A percentile compares a stretch with the other conserved stretches of the same genome.
Conservation (phyloP, 1,139 yeast species). For the Yamadazyma spencermartinsiae region DNA sequence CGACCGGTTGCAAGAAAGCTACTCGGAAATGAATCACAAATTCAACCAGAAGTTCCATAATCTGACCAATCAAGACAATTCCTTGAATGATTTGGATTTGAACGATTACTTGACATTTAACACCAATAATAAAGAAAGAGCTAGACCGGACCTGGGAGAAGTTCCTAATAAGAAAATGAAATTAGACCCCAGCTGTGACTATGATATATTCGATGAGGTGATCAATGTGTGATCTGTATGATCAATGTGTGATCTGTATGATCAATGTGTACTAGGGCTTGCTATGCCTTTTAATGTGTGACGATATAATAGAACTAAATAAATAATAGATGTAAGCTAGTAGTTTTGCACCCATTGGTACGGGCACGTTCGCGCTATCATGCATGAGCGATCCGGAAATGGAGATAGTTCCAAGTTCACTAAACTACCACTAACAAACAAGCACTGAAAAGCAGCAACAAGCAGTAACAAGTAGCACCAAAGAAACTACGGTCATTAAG, state of each 20-base stretch:
- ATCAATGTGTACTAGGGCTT: neutral
- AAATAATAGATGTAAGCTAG: neutral
- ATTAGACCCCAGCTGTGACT: constrained; percentile 8
- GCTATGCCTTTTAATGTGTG: constrained; percentile 3
- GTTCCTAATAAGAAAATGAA: constrained; percentile 5
- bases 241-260: constrained; percentile 8
- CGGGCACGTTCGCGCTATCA: no score
- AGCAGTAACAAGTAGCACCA: neutral
- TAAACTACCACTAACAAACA: no score
- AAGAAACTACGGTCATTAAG: no score
- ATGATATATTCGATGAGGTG: constrained; percentile 10
- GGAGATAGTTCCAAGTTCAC: no score
- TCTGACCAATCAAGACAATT: constrained; percentile 27
- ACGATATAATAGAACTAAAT: constrained; percentile 1
- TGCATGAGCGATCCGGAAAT: no score
- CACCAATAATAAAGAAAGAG: constrained; percentile 13
- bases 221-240: constrained; percentile 8
- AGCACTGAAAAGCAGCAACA: no score
- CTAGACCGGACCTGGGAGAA: neutral
- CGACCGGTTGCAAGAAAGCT: constrained; percentile 10
- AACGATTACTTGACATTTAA: constrained; percentile 20
- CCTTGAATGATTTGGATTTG: constrained; percentile 22
- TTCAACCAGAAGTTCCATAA: neutral
- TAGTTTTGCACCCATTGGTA: neutral
- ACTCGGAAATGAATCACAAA: constrained; percentile 34